Percentiles rank a stretch among this genome's conserved stretches.
phyloP scores from a whole-genome alignment of 2,329 filamentous ascomycete genomes.

The Aquanectria penicillioides region DNA sequence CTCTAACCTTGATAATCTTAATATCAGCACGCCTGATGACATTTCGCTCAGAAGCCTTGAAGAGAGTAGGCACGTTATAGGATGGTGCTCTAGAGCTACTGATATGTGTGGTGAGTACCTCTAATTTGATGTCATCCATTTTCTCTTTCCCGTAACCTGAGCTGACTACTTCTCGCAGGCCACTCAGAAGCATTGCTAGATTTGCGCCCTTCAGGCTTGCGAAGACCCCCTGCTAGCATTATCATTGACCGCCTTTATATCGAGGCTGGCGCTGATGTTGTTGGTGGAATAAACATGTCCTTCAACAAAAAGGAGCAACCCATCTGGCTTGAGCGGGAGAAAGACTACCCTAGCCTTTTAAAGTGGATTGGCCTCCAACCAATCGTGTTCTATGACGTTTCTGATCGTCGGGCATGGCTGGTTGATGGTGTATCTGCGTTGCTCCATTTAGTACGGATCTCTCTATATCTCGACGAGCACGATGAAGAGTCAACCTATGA shows the following conservation, averaged over 20 bases:
- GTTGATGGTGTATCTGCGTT: conserved; percentile 26
- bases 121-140: not conserved
- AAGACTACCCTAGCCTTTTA: conserved; percentile 19
- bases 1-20: not conserved
- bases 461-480: conserved; percentile 3
- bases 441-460: conserved; percentile 25
- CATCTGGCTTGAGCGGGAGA: conserved; percentile 22
- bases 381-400: conserved; percentile 14
- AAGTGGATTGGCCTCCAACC: conserved; percentile 22
- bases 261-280: conserved; percentile 7
- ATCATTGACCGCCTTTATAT: conserved; percentile 22
- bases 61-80: conserved; percentile 19
- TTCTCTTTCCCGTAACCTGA: too few relatives aligned
- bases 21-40: not conserved
- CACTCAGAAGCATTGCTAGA: not conserved
- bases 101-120: conserved; percentile 17
- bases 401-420: conserved; percentile 16
- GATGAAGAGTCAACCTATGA: conserved; percentile 25
- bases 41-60: not conserved
- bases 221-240: not conserved
- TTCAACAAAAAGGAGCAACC: conserved; percentile 23
- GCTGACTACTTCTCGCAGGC: not conserved
- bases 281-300: conserved; percentile 6
- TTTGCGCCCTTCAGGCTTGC: not conserved
- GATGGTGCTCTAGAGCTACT: conserved; percentile 21